phyloP scores from a whole-genome alignment of 2,329 filamentous ascomycete species.

The Hypoxylon rubiginosum region DNA sequence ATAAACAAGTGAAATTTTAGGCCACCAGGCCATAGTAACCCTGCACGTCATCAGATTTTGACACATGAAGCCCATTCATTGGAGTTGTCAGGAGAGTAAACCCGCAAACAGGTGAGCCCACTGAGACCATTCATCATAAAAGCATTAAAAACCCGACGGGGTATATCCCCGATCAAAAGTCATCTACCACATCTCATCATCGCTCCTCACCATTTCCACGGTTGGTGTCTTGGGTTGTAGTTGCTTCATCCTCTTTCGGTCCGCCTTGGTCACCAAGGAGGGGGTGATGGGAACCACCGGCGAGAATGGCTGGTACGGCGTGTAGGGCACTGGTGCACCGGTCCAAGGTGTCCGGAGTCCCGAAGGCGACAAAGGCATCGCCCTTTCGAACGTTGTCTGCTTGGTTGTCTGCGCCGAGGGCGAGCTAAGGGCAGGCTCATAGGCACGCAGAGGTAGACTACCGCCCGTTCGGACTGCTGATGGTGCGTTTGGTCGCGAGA shows the following conservation, averaged over 20 bases:
- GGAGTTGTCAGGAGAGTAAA: constrained; percentile 25
- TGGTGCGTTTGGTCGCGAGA: constrained; percentile 63
- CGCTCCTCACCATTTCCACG: constrained; percentile 70
- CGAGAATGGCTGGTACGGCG: constrained; percentile 83
- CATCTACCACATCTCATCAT: constrained; percentile 74
- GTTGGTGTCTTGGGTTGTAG: constrained; percentile 74
- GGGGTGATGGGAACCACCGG: constrained; percentile 82
- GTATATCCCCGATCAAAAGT: constrained; percentile 11
- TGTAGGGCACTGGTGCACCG: constrained; percentile 76
- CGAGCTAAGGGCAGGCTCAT: constrained; percentile 68
- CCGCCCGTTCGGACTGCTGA: constrained; percentile 70
- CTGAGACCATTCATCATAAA: constrained; percentile 13
- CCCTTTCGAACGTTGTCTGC: constrained; percentile 74
- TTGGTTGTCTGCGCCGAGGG: constrained; percentile 68
- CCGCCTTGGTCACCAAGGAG: constrained; percentile 77
- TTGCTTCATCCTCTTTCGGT: constrained; percentile 77
- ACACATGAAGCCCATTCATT: constrained; percentile 23
- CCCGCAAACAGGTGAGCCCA: constrained; percentile 10
- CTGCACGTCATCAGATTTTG: constrained; percentile 35
- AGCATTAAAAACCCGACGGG: constrained; percentile 11
- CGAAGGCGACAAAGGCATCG: constrained; percentile 66
- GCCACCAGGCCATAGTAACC: constrained; percentile 18
- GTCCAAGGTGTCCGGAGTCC: constrained; percentile 74
- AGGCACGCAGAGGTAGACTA: constrained; percentile 71
- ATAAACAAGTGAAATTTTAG: constrained; percentile 32